Percentiles rank a stretch among this genome's conserved stretches.
phyloP scores from a whole-genome alignment of 345 rosid genomes.

The Arabis alpina region DNA sequence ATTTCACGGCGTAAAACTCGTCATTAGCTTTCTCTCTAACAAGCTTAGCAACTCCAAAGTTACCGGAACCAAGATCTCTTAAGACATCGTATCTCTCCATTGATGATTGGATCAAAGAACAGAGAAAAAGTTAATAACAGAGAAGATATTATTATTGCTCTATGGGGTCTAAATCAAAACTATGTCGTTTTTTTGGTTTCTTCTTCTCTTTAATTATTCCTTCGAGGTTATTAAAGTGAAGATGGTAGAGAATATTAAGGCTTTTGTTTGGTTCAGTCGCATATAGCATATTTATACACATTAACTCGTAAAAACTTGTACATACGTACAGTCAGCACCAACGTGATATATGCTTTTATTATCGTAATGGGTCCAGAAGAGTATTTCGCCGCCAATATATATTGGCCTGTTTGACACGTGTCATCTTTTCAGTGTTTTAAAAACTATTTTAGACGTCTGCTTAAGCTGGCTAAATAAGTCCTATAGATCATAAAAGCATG shows the following conservation, averaged over 20 bases:
- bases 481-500: no score
- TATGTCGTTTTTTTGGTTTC: constrained; percentile 11
- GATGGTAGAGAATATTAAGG: constrained; percentile 25
- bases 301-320: neutral
- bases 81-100: constrained; percentile 86
- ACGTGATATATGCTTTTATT: constrained; percentile 17
- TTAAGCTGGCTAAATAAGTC: no score
- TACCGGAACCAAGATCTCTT: constrained; percentile 88
- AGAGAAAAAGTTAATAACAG: no score
- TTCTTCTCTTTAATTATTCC: constrained; percentile 11
- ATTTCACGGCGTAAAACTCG: constrained; percentile 75
- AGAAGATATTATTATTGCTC: neutral
- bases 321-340: constrained; percentile 35
- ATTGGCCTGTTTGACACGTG: constrained; percentile 35
- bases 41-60: constrained; percentile 89
- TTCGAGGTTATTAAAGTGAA: constrained; percentile 22
- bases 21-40: constrained; percentile 65
- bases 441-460: no score
- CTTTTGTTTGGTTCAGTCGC: constrained; percentile 26
- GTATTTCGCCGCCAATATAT: constrained; percentile 24
- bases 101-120: constrained; percentile 30
- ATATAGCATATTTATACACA: constrained; percentile 13
- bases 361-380: constrained; percentile 3
- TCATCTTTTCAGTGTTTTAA: no score
- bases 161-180: constrained; percentile 10